Evolutionary conservation across 73 alveolate species (phyloP).

Genomic region (Halteria grandinella): DNA sequence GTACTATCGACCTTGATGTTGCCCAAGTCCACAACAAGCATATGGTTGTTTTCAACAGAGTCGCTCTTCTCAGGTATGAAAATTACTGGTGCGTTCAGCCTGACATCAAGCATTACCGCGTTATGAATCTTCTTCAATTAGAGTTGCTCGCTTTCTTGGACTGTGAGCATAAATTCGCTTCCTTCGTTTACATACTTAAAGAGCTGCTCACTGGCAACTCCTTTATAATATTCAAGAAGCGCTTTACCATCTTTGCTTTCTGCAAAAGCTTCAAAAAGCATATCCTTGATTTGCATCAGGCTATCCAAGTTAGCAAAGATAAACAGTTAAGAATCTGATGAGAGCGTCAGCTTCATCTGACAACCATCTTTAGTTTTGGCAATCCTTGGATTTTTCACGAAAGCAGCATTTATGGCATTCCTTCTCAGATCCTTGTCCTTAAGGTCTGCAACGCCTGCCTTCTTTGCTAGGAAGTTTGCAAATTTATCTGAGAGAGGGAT

Average conservation of each 20-base stretch:
- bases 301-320: constrained; percentile 38
- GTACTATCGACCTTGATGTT: constrained; percentile 16
- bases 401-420: constrained; percentile 17
- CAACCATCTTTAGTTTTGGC: constrained; percentile 15
- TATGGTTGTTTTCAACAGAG: constrained; percentile 3
- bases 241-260: constrained; percentile 30
- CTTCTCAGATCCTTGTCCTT: not conserved
- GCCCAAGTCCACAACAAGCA: constrained; percentile 64
- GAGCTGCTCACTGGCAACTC: constrained; percentile 52
- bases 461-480: not conserved
- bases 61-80: constrained; percentile 58
- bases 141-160: constrained; percentile 1
- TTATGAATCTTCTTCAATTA: constrained; percentile 40
- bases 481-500: not conserved
- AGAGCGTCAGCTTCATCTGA: not conserved
- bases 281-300: not conserved
- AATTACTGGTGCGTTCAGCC: constrained; percentile 60
- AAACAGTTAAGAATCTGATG: constrained; percentile 7
- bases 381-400: constrained; percentile 27
- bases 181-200: constrained; percentile 60
- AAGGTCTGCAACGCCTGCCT: too few species aligned
- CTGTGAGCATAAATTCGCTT: constrained; percentile 35
- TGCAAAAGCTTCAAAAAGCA: constrained; percentile 29
- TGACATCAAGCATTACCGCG: constrained; percentile 33
- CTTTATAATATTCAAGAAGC: constrained; percentile 55